Base-by-base conservation (phyloP, 2,329 filamentous ascomycete species). In the Plectosphaerella plurivora region DNA sequence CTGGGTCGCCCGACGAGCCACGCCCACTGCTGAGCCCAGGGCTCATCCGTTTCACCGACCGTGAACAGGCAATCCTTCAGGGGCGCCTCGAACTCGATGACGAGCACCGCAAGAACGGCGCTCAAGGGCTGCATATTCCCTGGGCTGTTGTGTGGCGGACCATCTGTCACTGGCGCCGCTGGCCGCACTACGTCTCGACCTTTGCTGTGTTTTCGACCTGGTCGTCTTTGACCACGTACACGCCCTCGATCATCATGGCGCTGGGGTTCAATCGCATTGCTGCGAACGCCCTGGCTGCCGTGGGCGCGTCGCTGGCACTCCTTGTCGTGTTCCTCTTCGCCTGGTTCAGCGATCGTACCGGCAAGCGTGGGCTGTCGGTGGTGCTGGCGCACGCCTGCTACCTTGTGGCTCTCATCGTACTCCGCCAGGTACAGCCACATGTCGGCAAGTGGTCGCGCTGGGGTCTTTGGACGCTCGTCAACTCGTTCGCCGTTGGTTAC, bases 191-290 rank as follows among this genome's bases (percentile, higher is more conserved):
- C 52, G 59, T 78, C 28, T 72, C 73, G 5, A 77, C 76, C 0
- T 77, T 75, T 47, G 71, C 68, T 16, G 75, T 78, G 5, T 81
- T 80, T 53, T 74, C 75, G 1, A 79, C 76, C 0, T 80, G 76
- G 75, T 74, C 73, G 9, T 73, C 77, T 0, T 59, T 79, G 10
- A 79, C 73, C 1, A 79, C 75, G 0, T 81, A 79, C 54, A 78
- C 75, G 0, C 77, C 76, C 0, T 70, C 69, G 3, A 74, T 76
- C 52, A 70, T 72, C 42, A 64, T 71, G 68, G 63, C 69, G 1
- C 63, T 78, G 0, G 75, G 76, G 0, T 79, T 78, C 57, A 62
- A 69, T 11, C 67, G 73, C 7, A 70, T 73, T 11, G 55, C 66
- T 16, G 73, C 76, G 4, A 81, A 79, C 55, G 73, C 75, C 1